phyloP scores from a whole-genome alignment of 495 filamentous ascomycete species.

The Penicillium angulare region DNA sequence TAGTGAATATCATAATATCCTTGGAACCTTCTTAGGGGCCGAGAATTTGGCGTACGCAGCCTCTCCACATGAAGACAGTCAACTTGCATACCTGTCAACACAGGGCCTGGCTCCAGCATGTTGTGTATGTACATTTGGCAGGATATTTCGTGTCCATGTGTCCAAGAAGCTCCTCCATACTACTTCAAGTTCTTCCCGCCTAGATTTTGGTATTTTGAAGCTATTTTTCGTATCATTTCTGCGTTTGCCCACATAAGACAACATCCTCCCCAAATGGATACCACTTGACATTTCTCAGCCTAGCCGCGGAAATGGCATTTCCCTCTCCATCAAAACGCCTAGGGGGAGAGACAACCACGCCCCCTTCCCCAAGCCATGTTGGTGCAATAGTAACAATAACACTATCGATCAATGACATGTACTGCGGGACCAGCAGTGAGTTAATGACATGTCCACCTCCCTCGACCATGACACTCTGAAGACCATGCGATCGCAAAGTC shows the following conservation, averaged over 20 bases:
- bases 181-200: too few species aligned
- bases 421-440: slow-evolving; percentile 60
- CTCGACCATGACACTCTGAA: slow-evolving; percentile 83
- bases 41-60: too few species aligned
- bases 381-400: slow-evolving; percentile 86
- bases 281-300: slow-evolving; percentile 68
- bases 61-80: too few species aligned
- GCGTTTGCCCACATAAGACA: slow-evolving; percentile 66
- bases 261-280: slow-evolving; percentile 73
- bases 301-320: slow-evolving; percentile 51
- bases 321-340: slow-evolving; percentile 40
- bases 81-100: too few species aligned
- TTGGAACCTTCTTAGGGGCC: too few species aligned
- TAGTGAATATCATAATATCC: background rate
- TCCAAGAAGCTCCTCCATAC: too few species aligned
- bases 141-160: too few species aligned
- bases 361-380: slow-evolving; percentile 76
- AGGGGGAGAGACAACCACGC: slow-evolving; percentile 67
- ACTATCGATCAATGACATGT: slow-evolving; percentile 57
- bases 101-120: too few species aligned
- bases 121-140: too few species aligned
- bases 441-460: slow-evolving; percentile 81
- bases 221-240: slow-evolving; percentile 1
- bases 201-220: too few species aligned
- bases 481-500: slow-evolving; percentile 51